A percentile compares a stretch with the other conserved stretches of the same genome.
These are phyloP conservation scores for Trichoderma endophyticum DNA, from an alignment of 2,329 filamentous ascomycete genomes.

Conservation along the genomic window DNA sequence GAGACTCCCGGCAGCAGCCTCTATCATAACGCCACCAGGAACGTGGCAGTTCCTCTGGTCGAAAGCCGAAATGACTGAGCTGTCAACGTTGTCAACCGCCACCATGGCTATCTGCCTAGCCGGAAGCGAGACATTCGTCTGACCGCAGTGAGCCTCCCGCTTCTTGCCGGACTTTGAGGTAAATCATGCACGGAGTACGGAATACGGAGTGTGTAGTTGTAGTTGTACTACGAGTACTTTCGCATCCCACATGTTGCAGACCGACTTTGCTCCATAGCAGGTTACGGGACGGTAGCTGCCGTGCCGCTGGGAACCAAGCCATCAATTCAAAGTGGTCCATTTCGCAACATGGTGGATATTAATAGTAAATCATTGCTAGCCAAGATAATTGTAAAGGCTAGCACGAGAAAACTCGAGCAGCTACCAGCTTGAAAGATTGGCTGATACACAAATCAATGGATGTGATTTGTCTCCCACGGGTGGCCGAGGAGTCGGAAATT, in stretches of 20 bases:
- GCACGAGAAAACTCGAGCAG: background rate
- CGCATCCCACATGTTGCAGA: background rate
- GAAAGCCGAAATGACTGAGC: background rate
- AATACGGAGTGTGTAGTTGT: background rate
- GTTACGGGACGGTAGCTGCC: background rate
- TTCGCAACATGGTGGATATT: background rate
- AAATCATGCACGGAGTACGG: background rate
- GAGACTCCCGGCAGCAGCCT: background rate
- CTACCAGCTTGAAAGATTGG: background rate
- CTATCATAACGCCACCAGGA: conserved; percentile 11
- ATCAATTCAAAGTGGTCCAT: background rate
- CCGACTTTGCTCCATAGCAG: background rate
- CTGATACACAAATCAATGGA: background rate
- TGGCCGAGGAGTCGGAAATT: background rate
- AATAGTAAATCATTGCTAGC: background rate
- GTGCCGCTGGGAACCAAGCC: background rate
- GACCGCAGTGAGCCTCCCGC: background rate
- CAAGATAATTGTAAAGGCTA: background rate
- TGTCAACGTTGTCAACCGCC: background rate
- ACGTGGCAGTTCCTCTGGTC: conserved; percentile 1
- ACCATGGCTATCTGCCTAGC: background rate
- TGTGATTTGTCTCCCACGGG: background rate
- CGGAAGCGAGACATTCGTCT: background rate
- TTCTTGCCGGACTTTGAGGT: background rate
- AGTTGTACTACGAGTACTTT: background rate